Evolutionary conservation across 1,284 basidiomycete species (phyloP).

Genomic region (Rhodotorula sp.): DNA sequence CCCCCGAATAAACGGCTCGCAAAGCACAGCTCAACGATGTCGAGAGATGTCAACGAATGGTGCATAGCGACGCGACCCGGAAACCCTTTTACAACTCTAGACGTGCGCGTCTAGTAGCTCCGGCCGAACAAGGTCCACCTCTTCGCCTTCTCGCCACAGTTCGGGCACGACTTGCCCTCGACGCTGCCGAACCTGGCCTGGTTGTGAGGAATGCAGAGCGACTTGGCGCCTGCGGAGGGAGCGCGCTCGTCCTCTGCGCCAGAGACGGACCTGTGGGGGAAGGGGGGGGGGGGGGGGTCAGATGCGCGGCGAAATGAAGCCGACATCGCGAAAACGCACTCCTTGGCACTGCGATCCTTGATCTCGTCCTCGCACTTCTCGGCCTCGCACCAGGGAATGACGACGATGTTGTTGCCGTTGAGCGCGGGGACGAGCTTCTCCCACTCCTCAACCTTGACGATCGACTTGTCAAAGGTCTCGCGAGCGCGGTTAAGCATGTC

Average conservation of each 20-base stretch:
- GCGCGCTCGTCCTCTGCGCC: constrained; percentile 83
- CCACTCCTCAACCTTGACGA: constrained; percentile 80
- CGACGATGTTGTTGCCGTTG: constrained; percentile 82
- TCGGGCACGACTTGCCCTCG: constrained; percentile 73
- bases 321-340: constrained; percentile 59
- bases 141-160: constrained; percentile 70
- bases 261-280: constrained; percentile 29
- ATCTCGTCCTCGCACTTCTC: constrained; percentile 96
- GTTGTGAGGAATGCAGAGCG: constrained; percentile 94
- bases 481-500: constrained; percentile 85
- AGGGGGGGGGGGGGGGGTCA: background rate
- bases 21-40: no score
- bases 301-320: background rate
- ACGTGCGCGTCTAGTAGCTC: constrained; percentile 13
- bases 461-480: constrained; percentile 67
- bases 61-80: background rate
- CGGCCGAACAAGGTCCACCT: constrained; percentile 55
- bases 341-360: constrained; percentile 84
- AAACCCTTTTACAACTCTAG: background rate
- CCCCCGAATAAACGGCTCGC: no score
- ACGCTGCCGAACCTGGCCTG: constrained; percentile 78
- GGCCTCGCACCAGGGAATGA: constrained; percentile 95
- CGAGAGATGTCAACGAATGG: no score
- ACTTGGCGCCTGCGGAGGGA: constrained; percentile 97
- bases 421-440: constrained; percentile 86